Evolutionary conservation across 83 land plant genomes (phyloP).

Genomic region (Thuja plicata): DNA sequence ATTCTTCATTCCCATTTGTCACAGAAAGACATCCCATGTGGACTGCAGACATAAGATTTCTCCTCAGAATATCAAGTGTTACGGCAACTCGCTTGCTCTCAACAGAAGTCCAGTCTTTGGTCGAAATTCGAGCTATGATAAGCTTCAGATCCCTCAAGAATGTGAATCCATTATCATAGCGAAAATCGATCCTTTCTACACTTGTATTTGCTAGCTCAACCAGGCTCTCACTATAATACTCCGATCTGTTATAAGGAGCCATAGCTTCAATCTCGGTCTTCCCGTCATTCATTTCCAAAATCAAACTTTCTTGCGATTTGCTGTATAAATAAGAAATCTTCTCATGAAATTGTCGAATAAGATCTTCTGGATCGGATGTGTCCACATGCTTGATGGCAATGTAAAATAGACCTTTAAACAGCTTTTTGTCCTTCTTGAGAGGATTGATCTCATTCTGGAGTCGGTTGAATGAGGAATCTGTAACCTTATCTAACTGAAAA

Average conservation of each 20-base stretch:
- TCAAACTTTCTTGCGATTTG: constrained; percentile 24
- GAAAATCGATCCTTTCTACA: no score
- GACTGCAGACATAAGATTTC: background rate
- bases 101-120: no score
- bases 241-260: constrained; percentile 12
- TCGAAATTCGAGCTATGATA: no score
- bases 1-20: background rate
- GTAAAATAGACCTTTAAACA: constrained; percentile 37
- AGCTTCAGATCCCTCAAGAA: no score
- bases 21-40: background rate
- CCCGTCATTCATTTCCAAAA: constrained; percentile 36
- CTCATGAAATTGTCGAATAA: constrained; percentile 21
- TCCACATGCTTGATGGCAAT: constrained; percentile 38
- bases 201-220: no score
- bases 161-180: no score
- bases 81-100: no score
- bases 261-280: constrained; percentile 26
- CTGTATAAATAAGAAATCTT: constrained; percentile 24
- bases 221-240: no score
- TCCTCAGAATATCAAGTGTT: no score
- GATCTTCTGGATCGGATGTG: constrained; percentile 33
- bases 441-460: constrained; percentile 35
- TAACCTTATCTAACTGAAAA: constrained; percentile 39
- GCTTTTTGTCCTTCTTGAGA: constrained; percentile 34
- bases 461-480: background rate